Evolutionary conservation across 495 filamentous ascomycete genomes (phyloP).

Genomic region (Penicillium lividum): DNA sequence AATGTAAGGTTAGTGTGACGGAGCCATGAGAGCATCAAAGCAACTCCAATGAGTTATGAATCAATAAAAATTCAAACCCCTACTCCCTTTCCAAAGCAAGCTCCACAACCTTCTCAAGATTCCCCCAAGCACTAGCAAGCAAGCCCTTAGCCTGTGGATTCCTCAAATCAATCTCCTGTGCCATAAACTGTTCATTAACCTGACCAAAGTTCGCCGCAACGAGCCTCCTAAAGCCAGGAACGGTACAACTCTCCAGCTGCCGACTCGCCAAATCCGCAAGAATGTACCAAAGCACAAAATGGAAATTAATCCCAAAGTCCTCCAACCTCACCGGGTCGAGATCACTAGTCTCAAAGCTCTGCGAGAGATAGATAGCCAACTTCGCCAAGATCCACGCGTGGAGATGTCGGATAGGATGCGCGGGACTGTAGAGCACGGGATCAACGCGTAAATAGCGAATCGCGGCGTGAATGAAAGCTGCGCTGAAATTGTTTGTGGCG

Average conservation of each 20-base stretch:
- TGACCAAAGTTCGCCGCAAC: slow-evolving; percentile 33
- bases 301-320: slow-evolving; percentile 31
- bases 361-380: slow-evolving; percentile 39
- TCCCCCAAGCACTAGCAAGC: slow-evolving; percentile 38
- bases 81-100: slow-evolving; percentile 29
- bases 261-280: slow-evolving; percentile 43
- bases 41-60: no score
- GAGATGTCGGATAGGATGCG: slow-evolving; percentile 46
- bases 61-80: neutral
- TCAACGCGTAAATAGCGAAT: slow-evolving; percentile 42
- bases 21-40: no score
- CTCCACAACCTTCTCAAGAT: slow-evolving; percentile 34
- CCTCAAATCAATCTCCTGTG: slow-evolving; percentile 34
- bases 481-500: slow-evolving; percentile 28
- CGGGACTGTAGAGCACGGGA: slow-evolving; percentile 32
- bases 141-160: slow-evolving; percentile 16
- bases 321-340: slow-evolving; percentile 21
- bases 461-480: slow-evolving; percentile 41
- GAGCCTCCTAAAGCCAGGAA: slow-evolving; percentile 38
- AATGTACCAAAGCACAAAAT: slow-evolving; percentile 40
- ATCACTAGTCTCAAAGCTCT: slow-evolving; percentile 22
- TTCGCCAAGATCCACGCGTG: slow-evolving; percentile 46
- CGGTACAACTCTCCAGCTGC: slow-evolving; percentile 36
- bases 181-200: slow-evolving; percentile 34
- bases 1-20: no score